Evolutionary conservation across 768 basidiomycete species (phyloP).

Genomic region (Lentinula lateritia): DNA sequence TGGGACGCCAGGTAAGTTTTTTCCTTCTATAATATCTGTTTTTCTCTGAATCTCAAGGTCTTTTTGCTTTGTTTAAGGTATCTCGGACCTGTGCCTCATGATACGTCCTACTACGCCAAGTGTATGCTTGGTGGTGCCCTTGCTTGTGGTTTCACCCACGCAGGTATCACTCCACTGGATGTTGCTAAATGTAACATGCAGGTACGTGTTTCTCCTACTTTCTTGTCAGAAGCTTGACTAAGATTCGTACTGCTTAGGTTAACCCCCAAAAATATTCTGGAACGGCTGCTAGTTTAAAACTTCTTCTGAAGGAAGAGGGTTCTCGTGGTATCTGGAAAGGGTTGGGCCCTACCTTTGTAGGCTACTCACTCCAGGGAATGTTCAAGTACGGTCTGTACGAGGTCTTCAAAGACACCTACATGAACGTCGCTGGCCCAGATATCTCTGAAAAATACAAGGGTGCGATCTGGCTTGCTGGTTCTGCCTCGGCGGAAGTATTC

Average conservation of each 20-base stretch:
- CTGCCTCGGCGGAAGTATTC: conserved; percentile 92
- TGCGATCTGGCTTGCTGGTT: conserved; percentile 89
- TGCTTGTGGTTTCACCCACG: conserved; percentile 86
- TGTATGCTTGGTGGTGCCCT: conserved; percentile 85
- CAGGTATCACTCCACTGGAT: conserved; percentile 82
- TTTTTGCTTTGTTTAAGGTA: conserved; percentile 1
- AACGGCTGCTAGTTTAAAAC: conserved; percentile 52
- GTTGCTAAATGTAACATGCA: conserved; percentile 93
- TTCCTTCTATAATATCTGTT: background rate
- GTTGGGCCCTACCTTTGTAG: conserved; percentile 87
- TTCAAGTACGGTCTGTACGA: conserved; percentile 99
- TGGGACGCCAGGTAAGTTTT: conserved; percentile 11
- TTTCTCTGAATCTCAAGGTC: background rate
- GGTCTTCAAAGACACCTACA: conserved; percentile 90
- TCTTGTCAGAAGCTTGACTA: background rate
- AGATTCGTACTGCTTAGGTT: conserved; percentile 39
- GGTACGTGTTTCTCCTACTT: conserved; percentile 33
- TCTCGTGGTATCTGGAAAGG: conserved; percentile 90
- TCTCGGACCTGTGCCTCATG: conserved; percentile 11
- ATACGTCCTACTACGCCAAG: conserved; percentile 65
- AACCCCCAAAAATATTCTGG: conserved; percentile 73
- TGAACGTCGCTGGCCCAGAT: conserved; percentile 87
- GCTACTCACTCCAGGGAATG: conserved; percentile 94
- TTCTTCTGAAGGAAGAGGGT: conserved; percentile 77
- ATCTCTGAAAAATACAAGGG: conserved; percentile 76